phyloP scores from a whole-genome alignment of 2,329 filamentous ascomycete genomes.

The Hypoxylon sp. region DNA sequence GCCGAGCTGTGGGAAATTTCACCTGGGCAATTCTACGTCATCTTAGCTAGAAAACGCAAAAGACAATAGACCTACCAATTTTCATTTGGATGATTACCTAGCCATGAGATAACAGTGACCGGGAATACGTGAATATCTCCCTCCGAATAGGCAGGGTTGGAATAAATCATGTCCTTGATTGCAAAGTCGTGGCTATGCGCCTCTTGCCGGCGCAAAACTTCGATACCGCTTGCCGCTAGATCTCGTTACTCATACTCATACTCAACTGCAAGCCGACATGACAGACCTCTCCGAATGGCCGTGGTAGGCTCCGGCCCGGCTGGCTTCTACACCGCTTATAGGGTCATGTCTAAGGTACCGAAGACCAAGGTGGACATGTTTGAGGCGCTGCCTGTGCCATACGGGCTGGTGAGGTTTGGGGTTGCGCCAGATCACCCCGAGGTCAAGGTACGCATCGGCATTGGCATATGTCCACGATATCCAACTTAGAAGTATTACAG shows the following conservation, averaged over 20 bases:
- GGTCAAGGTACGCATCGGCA: slow-evolving; percentile 83
- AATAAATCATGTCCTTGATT: slow-evolving; percentile 41
- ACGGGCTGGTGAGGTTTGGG: slow-evolving; percentile 90
- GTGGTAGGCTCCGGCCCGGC: slow-evolving; percentile 94
- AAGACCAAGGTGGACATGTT: slow-evolving; percentile 92
- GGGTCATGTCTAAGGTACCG: slow-evolving; percentile 80
- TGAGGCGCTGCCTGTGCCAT: slow-evolving; percentile 91
- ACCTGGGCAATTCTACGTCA: slow-evolving; percentile 40
- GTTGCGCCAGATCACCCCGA: slow-evolving; percentile 99
- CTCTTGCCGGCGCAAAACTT: slow-evolving; percentile 42
- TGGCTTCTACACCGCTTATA: slow-evolving; percentile 93
- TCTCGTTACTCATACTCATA: slow-evolving; percentile 45
- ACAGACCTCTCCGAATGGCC: slow-evolving; percentile 78
- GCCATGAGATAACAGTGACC: no score
- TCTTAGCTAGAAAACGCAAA: slow-evolving; percentile 12
- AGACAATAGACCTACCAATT: slow-evolving; percentile 7
- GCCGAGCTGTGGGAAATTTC: slow-evolving; percentile 29
- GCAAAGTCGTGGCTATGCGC: slow-evolving; percentile 47
- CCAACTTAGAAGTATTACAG: slow-evolving; percentile 57
- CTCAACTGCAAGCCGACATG: slow-evolving; percentile 42
- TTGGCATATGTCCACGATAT: background rate
- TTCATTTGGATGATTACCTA: no score
- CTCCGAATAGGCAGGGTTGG: background rate
- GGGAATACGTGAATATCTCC: background rate
- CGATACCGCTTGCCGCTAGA: slow-evolving; percentile 25